These are phyloP conservation scores for Skeletonema tropicum DNA, from an alignment of 108 stramenopile species.

Conservation along the genomic window DNA sequence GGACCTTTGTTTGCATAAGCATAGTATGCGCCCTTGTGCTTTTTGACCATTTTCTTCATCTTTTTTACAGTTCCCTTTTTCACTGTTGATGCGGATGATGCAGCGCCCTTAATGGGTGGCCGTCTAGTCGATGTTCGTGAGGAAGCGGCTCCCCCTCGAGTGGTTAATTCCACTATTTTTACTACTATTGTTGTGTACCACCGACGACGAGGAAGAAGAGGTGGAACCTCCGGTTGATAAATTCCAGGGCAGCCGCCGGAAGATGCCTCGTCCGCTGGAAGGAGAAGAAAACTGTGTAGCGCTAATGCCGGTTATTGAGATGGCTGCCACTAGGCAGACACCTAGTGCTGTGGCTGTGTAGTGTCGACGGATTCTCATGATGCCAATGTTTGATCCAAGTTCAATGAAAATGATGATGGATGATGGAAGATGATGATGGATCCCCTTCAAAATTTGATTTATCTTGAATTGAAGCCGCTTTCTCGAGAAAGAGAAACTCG, in stretches of 20 bases:
- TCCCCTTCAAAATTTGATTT: too few species aligned
- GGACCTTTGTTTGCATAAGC: neutral
- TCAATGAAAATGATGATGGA: too few species aligned
- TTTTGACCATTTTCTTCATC: slow-evolving; percentile 7
- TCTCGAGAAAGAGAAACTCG: too few species aligned
- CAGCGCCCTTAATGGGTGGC: neutral
- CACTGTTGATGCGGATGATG: neutral
- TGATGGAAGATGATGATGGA: too few species aligned
- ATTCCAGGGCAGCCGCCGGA: slow-evolving; percentile 5
- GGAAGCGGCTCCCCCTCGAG: neutral
- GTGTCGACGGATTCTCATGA: slow-evolving; percentile 1
- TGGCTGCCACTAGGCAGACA: neutral
- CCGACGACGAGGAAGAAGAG: neutral
- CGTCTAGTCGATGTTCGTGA: neutral
- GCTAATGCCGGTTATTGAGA: slow-evolving; percentile 3
- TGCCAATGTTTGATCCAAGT: neutral
- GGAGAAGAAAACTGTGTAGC: neutral
- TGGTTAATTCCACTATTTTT: neutral
- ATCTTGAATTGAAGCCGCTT: too few species aligned
- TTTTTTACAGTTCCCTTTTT: neutral
- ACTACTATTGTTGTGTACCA: neutral
- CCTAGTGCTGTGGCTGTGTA: slow-evolving; percentile 5
- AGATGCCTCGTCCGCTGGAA: neutral
- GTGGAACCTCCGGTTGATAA: neutral
- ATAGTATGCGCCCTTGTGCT: neutral